Evolutionary conservation across 345 rosid species (phyloP), one percentile per base, ranked within the genome.

Genomic region (Dipteronia dyeriana): DNA sequence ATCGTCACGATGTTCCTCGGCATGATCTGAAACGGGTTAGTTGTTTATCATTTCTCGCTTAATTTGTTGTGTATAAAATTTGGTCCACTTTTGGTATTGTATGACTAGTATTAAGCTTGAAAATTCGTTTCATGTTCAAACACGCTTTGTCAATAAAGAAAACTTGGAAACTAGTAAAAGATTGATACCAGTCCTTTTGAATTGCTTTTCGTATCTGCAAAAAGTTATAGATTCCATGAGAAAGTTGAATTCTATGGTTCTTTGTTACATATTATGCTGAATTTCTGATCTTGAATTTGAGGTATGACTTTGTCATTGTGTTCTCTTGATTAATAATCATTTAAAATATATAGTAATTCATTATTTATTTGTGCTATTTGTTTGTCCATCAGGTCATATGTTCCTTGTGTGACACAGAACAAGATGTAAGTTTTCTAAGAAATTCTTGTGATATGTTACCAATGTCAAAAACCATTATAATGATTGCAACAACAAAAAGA

Each of bases 391-490:
- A 89, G 97, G 90, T 92, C 22, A 78, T 92, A 53, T 91, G 97
- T 75, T 91, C 95, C 31, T 66, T 92, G 51, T 91, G 95, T 76
- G 79, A 72, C 73, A 87, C 90, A 56, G 95, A 92, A 76, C 95
- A 91, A 87, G 89, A 91, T 20, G 91, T 91, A 75, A 88, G 95
- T 77, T 20, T 86, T 47, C 19, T 38, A n/a, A 31, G 34, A 17
- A 1, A 20, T 64, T 59, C 10, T 16, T 45, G 53, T 41, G 29
- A 66, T 66, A 38, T 4, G 14, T 29, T 43, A 29, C 25, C 3
- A 34, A 16, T 9, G 54, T 74, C 22, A 17, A 66, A 14, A 4
- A 19, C 1, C 22, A 16, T 17, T 2, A 49, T 7, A n/a, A 51
- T 19, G 9, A 41, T 43, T 63, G 38, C 23, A 54, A 7, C 20